phyloP scores from a whole-genome alignment of 148 eudicot species.

The Camellia lanceoleosa region DNA sequence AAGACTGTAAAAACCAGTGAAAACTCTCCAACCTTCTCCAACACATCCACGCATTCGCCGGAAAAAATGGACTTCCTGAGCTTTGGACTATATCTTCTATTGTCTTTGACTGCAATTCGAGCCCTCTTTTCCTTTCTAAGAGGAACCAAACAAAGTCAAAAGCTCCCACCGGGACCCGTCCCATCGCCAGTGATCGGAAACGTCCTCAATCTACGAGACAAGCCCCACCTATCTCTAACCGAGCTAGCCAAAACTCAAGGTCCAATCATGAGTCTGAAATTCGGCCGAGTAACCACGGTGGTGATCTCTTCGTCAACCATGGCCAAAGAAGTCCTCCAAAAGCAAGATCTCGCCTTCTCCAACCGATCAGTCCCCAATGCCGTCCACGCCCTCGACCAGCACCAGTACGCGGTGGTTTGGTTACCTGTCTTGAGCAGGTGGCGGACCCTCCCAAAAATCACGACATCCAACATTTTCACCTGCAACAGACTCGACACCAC shows the following conservation, averaged over 20 bases:
- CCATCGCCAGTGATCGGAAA: slow-evolving; percentile 12
- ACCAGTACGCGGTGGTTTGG: background rate
- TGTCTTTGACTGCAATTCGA: background rate
- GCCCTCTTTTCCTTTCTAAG: background rate
- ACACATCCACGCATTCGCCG: no score
- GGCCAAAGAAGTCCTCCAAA: slow-evolving; percentile 18
- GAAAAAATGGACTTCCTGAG: background rate
- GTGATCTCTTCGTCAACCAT: slow-evolving; percentile 14
- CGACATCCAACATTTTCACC: background rate
- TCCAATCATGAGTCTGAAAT: background rate
- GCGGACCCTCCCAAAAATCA: slow-evolving; percentile 10
- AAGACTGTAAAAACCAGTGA: background rate
- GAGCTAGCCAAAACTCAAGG: slow-evolving; percentile 6
- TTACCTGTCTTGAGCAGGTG: background rate
- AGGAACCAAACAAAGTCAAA: background rate
- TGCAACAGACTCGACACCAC: background rate
- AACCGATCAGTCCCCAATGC: background rate
- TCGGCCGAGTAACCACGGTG: slow-evolving; percentile 14
- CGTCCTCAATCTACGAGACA: background rate
- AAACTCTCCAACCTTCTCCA: no score
- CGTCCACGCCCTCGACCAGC: background rate
- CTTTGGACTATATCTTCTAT: background rate
- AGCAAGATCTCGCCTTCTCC: slow-evolving; percentile 12
- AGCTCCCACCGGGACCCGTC: slow-evolving; percentile 15
- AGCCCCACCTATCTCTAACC: slow-evolving; percentile 16